Base-by-base conservation (phyloP, 2,329 filamentous ascomycete genomes). In the Talaromyces amestolkiae region DNA sequence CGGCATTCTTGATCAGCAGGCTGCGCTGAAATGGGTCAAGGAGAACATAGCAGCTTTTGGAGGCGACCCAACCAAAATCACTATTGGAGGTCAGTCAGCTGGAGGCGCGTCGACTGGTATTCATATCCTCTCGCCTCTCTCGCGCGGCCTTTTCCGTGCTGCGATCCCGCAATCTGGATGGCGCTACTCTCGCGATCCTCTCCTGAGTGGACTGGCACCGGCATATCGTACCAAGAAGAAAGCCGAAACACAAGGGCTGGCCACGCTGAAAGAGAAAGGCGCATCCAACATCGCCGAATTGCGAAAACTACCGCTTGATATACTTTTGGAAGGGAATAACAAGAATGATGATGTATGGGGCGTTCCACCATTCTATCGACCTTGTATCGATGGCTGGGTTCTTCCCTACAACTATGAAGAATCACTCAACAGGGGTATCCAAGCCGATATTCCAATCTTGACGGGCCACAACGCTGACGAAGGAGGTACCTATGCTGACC, bases 211-310 rank as follows among this genome's bases (percentile, higher is more conserved):
- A 5, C 24, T 47, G 6, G 58, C 58, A n/a, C 37, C 39, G 10
- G 27, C 15, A 13, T 47, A 60, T 19, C 24, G 39, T 9, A 60
- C 39, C 6, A 41, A 43, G 24, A 22, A 41, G 9, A 45, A 60
- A 8, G 58, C 58, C 13, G 37, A 45, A 27, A 41, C 43, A 17
- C 39, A 60, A 24, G 58, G 58, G 5, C 2, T 60, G 8, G 39
- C 7, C 7, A 45, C 39, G 7, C 9, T 60, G n/a, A 65, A 60
- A 41, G 43, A 62, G 27, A 53, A 53, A 27, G 49, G 24, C 51
- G 71, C 80, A 7, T 80, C 83, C 0, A 77, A 81, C 2, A 75
- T 80, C 35, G 6, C 85, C 68, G 75, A 78, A 63, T 76, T 74
- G 1, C 68, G 70, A 2, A 76, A 71, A 2, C 70, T 82, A 3